Conservation (phyloP, 2,329 filamentous ascomycete species). For the Fusarium nisikadoi region DNA sequence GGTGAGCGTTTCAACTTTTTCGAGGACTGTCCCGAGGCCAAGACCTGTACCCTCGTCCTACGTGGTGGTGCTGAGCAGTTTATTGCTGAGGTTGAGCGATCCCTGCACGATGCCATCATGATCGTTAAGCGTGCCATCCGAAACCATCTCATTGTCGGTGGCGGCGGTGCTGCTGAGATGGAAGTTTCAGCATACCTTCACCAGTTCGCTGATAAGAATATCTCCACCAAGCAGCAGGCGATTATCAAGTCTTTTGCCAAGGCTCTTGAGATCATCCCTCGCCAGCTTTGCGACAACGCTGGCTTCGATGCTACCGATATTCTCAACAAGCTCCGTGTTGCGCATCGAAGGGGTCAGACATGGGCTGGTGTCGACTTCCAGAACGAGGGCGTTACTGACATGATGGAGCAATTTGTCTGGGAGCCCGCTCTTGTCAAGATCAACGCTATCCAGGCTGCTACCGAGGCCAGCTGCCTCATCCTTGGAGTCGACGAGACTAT, state of each 20-base stretch:
- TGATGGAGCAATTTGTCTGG: conserved; percentile 97
- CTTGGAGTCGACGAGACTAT: conserved; percentile 98
- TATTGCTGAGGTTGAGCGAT: conserved; percentile 97
- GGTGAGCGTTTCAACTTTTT: conserved; percentile 99
- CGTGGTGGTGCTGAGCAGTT: conserved; percentile 98
- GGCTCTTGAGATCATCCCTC: conserved; percentile 94
- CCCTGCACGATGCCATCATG: conserved; percentile 99
- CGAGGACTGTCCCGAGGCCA: conserved; percentile 92
- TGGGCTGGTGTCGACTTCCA: conserved; percentile 98
- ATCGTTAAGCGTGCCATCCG: conserved; percentile 98
- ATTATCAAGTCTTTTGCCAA: conserved; percentile 99
- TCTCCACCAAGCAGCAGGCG: conserved; percentile 93
- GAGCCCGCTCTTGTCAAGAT: conserved; percentile 96
- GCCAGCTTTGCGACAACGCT: conserved; percentile 97
- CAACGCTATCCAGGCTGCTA: conserved; percentile 95
- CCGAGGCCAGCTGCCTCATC: conserved; percentile 95
- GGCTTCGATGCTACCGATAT: conserved; percentile 99
- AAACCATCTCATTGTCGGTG: conserved; percentile 93
- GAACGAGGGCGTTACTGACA: conserved; percentile 91
- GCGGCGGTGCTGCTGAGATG: conserved; percentile 96
- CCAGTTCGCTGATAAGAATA: conserved; percentile 89
- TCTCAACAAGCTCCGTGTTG: conserved; percentile 92
- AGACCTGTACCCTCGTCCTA: conserved; percentile 95
- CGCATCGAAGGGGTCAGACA: conserved; percentile 90
- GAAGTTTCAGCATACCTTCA: conserved; percentile 95